Evolutionary conservation across 805 yeast genomes (phyloP), one percentile per base, ranked within the genome.

Genomic region (Dipodascopsis uninucleata): DNA sequence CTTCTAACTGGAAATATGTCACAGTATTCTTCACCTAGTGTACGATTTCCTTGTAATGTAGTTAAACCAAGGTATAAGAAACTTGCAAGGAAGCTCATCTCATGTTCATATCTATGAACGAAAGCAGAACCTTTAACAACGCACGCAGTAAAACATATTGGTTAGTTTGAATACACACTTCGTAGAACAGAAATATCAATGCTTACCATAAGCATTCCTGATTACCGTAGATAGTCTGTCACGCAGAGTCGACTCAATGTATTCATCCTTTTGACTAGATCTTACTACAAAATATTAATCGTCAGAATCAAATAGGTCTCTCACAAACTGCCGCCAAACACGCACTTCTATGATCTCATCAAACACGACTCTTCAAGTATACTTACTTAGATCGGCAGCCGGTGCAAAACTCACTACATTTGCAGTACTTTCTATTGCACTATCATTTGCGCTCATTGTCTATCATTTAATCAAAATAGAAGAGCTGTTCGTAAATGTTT

Each of bases 11-110:
- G 82, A 5, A 78, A 64, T 43, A 86, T 66, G 62, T 90, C 96
- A 10, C 88, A 88, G 64, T 90, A 90, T 65, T 90, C 97, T 61
- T 90, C 97, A 1, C 98, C 98, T 22, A 93, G 66, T 0, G 97
- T 90, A 42, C 90, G 72, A 1, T 85, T 76, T 0, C 90, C 90
- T 4, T 77, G 47, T 10, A 83, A 65, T 0, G 96, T 89, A 0
- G 97, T 90, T 18, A 85, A 65, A 1, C 74, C 63, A n/a, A 86
- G 68, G 60, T 90, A 90, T 0, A 81, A 34, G 1, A 81, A 62
- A 41, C 80, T 79, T 7, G 83, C 76, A 1, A 70, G 60, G 0
- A 78, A 72, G 0, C 80, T 67, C 10, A 88, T 69, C 55, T 81
- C 85, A 34, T 76, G 74, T 1, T 83, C 76, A 55, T 81, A 75